Base-by-base conservation (phyloP, 2,329 filamentous ascomycete species). In the Tolypocladium endophyticum region DNA sequence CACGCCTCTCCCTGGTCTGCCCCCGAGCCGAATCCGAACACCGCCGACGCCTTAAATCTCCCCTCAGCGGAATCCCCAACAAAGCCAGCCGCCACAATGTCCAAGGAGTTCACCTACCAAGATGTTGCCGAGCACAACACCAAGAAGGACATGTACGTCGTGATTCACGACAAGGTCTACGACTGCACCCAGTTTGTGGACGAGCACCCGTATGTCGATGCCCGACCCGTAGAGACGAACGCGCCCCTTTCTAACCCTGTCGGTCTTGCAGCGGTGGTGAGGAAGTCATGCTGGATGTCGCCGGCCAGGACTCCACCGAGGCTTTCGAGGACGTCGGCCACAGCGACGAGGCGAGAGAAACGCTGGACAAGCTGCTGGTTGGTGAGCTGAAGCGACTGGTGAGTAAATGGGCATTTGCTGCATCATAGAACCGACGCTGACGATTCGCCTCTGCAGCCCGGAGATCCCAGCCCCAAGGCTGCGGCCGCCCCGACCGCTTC, bases 301-400 rank as follows among this genome's bases (percentile, higher is more conserved):
- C 83, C 71, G 94, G 94, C 68, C 92, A 96, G 79, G 94, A 99
- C 77, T 89, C 90, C 70, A 96, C 93, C 69, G 94, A 97, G 79
- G 93, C 94, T 63, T 99, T 99, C 74, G 94, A 99, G 81, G 94
- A 99, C 77, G 94, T 99, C 71, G 94, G 94, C 72, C 94, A 99
- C 88, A 95, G 90, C 70, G 94, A 99, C 77, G 94, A 99, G 82
- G 94, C 94, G 67, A 88, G 94, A 67, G 93, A 97, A 81, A 93
- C 96, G 67, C 86, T 99, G 60, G 86, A 88, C 38, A 84, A 85
- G 70, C 80, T 96, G 65, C 77, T 86, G 58, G 82, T 94, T 66
- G 92, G 90, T 65, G 81, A 73, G 43, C 77, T 97, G 74, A 95
- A 96, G 86, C 85, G 90, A 75, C 74, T 84, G 81, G 90, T 95